phyloP scores from a whole-genome alignment of 768 basidiomycete genomes.

The Postia placenta region DNA sequence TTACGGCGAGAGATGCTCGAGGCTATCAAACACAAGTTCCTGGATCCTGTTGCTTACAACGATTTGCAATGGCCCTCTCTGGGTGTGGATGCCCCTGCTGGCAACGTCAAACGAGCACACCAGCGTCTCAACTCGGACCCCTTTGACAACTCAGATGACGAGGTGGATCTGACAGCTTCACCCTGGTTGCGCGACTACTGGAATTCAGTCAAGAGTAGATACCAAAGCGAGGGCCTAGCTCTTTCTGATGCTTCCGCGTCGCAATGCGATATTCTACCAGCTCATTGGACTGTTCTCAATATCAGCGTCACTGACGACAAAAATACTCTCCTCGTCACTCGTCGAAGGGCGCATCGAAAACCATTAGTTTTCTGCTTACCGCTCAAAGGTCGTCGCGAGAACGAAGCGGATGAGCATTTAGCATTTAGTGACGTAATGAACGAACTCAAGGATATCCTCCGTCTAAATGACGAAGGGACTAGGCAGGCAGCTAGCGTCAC shows the following conservation, averaged over 20 bases:
- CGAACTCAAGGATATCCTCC: conserved; percentile 78
- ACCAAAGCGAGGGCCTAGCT: conserved; percentile 35
- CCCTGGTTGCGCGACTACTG: conserved; percentile 51
- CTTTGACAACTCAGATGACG: conserved; percentile 25
- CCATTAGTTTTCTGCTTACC: conserved; percentile 89
- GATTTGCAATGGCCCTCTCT: conserved; percentile 75
- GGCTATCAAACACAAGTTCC: conserved; percentile 67
- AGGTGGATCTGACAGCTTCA: conserved; percentile 7
- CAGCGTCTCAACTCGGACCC: conserved; percentile 8
- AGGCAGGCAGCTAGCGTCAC: conserved; percentile 68
- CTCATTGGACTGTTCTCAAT: conserved; percentile 78
- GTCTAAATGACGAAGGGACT: conserved; percentile 70
- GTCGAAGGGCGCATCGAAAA: conserved; percentile 54
- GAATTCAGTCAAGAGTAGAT: conserved; percentile 49
- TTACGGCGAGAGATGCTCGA: conserved; percentile 85
- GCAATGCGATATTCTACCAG: conserved; percentile 47
- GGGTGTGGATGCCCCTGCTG: conserved; percentile 35
- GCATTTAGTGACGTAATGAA: conserved; percentile 65
- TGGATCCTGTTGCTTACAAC: conserved; percentile 35
- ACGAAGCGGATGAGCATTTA: conserved; percentile 64
- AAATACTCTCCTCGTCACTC: conserved; percentile 76
- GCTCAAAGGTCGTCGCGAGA: conserved; percentile 74
- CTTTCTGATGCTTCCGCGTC: conserved; percentile 35
- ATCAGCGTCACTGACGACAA: conserved; percentile 81
- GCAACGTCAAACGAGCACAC: conserved; percentile 20